phyloP scores from a whole-genome alignment of 2,329 filamentous ascomycete species.

The Cadophora luteo-olivacea region DNA sequence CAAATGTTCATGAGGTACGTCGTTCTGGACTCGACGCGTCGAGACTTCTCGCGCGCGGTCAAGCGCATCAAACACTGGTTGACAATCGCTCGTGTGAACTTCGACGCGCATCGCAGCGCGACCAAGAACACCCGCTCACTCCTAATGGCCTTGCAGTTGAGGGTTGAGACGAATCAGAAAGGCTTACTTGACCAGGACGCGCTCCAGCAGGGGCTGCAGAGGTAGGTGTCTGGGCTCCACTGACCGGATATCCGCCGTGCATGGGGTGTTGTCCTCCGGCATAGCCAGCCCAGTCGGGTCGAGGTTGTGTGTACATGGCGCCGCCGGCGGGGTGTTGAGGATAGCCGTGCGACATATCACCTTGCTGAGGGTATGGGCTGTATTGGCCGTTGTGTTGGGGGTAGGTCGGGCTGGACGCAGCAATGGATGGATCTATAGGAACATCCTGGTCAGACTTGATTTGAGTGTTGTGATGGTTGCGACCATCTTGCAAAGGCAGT shows the following conservation, averaged over 20 bases:
- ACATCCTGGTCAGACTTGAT: constrained; percentile 95
- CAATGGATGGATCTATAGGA: constrained; percentile 99
- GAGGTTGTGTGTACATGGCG: constrained; percentile 70
- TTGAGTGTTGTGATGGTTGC: constrained; percentile 76
- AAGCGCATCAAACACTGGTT: constrained; percentile 12
- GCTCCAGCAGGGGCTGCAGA: constrained; percentile 59
- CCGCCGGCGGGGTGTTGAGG: constrained; percentile 60
- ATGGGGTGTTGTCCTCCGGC: constrained; percentile 51
- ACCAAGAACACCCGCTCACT: constrained; percentile 8
- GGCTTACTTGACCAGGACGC: constrained; percentile 66
- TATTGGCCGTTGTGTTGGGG: constrained; percentile 75
- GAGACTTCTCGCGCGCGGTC: constrained; percentile 27
- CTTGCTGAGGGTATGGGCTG: constrained; percentile 83
- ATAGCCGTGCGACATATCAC: constrained; percentile 86
- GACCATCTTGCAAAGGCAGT: constrained; percentile 82
- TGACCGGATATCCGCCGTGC: constrained; percentile 42
- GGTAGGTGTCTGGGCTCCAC: constrained; percentile 53
- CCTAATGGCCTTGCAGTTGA: constrained; percentile 17
- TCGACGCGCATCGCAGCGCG: background rate
- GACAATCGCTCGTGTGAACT: background rate
- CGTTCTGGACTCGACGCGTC: constrained; percentile 3
- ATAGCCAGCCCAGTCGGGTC: constrained; percentile 79
- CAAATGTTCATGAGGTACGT: constrained; percentile 19
- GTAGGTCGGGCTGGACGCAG: constrained; percentile 91
- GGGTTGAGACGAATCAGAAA: constrained; percentile 14